These are phyloP conservation scores for Monosporascus sp. DNA, from an alignment of 2,329 filamentous ascomycete genomes.

Conservation along the genomic window DNA sequence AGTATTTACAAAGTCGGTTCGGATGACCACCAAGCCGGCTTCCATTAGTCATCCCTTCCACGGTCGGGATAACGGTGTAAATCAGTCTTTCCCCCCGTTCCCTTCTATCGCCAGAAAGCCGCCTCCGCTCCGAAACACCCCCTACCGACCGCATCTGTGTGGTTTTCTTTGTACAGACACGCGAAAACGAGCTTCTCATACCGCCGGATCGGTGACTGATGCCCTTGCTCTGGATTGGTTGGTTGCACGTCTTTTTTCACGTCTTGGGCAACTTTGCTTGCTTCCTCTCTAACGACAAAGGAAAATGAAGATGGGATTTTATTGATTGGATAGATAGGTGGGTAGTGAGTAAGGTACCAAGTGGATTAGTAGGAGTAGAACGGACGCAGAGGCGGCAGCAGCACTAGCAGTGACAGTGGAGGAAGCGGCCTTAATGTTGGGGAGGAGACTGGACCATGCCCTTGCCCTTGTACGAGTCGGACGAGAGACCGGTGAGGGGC, in stretches of 20 bases:
- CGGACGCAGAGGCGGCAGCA: neutral
- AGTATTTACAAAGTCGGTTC: neutral
- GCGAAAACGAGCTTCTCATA: neutral
- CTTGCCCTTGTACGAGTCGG: conserved; percentile 71
- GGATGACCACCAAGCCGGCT: neutral
- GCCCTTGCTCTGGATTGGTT: conserved; percentile 5
- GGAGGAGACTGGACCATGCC: conserved; percentile 72
- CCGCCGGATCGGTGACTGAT: too few relatives aligned
- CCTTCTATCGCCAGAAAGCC: too few relatives aligned
- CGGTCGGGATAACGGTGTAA: too few relatives aligned
- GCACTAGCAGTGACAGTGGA: neutral
- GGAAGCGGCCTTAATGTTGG: conserved; percentile 31
- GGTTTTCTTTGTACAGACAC: neutral
- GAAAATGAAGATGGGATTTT: conserved; percentile 18
- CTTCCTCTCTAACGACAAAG: conserved; percentile 34
- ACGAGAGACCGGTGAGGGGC: conserved; percentile 78
- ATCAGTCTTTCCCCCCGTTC: too few relatives aligned
- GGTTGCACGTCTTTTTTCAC: conserved; percentile 1
- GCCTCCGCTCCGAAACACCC: too few relatives aligned
- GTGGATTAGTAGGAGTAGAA: conserved; percentile 5
- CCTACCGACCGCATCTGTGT: too few relatives aligned
- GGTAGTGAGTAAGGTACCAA: conserved; percentile 13
- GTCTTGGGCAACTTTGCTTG: conserved; percentile 16
- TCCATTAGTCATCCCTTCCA: too few relatives aligned
- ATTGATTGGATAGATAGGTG: conserved; percentile 9